These are phyloP conservation scores for Neophaeococcomyces aloes DNA, from an alignment of 2,329 filamentous ascomycete genomes.

Conservation along the genomic window DNA sequence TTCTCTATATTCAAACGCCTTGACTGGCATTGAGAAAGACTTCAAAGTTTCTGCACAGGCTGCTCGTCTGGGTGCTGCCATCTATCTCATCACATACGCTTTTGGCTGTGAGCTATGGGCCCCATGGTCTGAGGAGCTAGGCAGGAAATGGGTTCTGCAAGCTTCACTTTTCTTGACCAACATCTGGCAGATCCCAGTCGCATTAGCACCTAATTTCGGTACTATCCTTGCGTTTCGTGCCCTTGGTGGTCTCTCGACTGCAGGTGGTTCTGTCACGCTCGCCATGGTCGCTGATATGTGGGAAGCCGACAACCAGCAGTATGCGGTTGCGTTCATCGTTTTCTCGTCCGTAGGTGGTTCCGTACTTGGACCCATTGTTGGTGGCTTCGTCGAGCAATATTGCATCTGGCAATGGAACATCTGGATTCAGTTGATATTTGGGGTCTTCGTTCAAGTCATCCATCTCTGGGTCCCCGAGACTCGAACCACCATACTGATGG, in stretches of 20 bases:
- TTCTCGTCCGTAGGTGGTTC: conserved; percentile 72
- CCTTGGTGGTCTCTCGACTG: conserved; percentile 59
- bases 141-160: conserved; percentile 66
- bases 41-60: conserved; percentile 59
- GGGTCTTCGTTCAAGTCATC: conserved; percentile 55
- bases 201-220: conserved; percentile 61
- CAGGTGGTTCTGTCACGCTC: conserved; percentile 61
- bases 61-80: conserved; percentile 62
- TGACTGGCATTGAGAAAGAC: conserved; percentile 54
- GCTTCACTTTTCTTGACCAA: conserved; percentile 65
- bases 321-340: conserved; percentile 64
- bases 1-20: conserved; percentile 60
- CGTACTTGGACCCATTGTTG: conserved; percentile 66
- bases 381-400: conserved; percentile 60
- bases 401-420: conserved; percentile 67
- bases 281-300: conserved; percentile 63
- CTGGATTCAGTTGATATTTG: conserved; percentile 77
- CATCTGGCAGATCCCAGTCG: conserved; percentile 63
- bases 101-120: conserved; percentile 85
- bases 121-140: conserved; percentile 75
- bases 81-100: conserved; percentile 70
- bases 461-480: conserved; percentile 70
- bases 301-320: conserved; percentile 60
- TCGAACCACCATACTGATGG: conserved; percentile 64
- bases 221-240: conserved; percentile 60